Evolutionary conservation across 768 basidiomycete species (phyloP), one percentile per base, ranked within the genome.

Genomic region (Crepidotus variabilis): DNA sequence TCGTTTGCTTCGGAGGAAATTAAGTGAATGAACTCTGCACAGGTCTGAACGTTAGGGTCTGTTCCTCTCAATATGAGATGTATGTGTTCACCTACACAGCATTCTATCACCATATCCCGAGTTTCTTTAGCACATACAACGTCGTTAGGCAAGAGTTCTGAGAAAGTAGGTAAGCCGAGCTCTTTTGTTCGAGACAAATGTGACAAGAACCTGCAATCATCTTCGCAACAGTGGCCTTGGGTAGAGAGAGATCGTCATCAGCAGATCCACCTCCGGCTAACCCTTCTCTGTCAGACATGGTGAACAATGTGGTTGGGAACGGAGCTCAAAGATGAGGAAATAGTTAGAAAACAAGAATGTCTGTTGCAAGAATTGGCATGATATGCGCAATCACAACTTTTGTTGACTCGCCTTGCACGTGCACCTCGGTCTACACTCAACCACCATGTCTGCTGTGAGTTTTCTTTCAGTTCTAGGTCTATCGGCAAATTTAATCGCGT

Each of bases 1-100:
- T 98, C 93, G 70, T 98, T 98, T 52, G 97, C 93, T 69, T 98
- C 94, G 8, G 94, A 93, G 16, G 97, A 96, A 69, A 99, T 89
- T 71, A 98, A 75, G 69, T 98, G 93, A 59, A 99, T 95, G 71
- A 98, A 99, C 78, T 99, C 97, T 99, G 36, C n/a, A 55, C 36
- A 54, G 22, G 63, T n/a, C 13, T 20, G 39, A 5, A 20, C 11
- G 11, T 43, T 24, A 43, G 36, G 23, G 46, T 50, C 55, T 55
- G 34, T 59, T 54, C 24, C 56, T 35, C 57, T 52, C 46, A 58
- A 54, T 54, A 24, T 60, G 54, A 47, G 34, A 36, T n/a, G 50
- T 35, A 20, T 47, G 58, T 77, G 81, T 88, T 88, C 78, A 97
- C 97, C 97, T 84, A 98, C 93, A 84, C 96, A 98, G 65, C 95